Evolutionary conservation across 352 stramenopile genomes (phyloP), one percentile per base, ranked within the genome.

Genomic region (Nothophytophthora sp.): DNA sequence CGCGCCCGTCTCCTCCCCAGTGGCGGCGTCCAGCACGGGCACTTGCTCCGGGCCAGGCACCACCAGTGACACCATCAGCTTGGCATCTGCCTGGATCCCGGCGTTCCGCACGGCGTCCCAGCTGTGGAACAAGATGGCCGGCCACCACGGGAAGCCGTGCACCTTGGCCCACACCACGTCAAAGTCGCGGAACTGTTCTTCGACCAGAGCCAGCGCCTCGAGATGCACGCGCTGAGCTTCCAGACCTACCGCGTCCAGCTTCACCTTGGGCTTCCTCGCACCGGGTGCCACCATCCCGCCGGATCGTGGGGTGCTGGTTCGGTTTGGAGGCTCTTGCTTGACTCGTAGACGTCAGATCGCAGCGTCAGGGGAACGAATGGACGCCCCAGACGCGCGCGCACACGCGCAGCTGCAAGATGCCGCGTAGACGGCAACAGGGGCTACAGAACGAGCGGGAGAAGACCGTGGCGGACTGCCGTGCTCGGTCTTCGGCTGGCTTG

Each of bases 131-230:
- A 95, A 45, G 42, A 95, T 63, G 29, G 63, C 78, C 2, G 85
- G 85, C 85, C 85, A 95, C 78, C 79, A 92, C 58, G 85, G 81
- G 41, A 72, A 95, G 11, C 71, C 64, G 4, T 42, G 27, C 28
- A 90, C 70, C 50, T 90, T 88, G 34, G 74, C 67, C 85, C 85
- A 95, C 4, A 95, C 85, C 11, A 95, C 58, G 52, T 92, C 81
- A 38, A 80, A 82, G 50, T 88, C 74, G 24, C 70, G 69, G 61
- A 89, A 90, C 25, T 75, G 34, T 54, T 81, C 69, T 30, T 83
- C 51, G 23, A 90, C 70, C 18, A 68, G 50, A 5, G 49, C 27
- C n/a, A 80, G 55, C 16, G 63, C 60, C 24, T 77, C 50, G 16
- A 52, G 22, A 13, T 63, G 72, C 19, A 53, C 64, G 6, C 49